Evolutionary conservation across 768 basidiomycete genomes (phyloP).

Genomic region (Panaeolus cyanescens): DNA sequence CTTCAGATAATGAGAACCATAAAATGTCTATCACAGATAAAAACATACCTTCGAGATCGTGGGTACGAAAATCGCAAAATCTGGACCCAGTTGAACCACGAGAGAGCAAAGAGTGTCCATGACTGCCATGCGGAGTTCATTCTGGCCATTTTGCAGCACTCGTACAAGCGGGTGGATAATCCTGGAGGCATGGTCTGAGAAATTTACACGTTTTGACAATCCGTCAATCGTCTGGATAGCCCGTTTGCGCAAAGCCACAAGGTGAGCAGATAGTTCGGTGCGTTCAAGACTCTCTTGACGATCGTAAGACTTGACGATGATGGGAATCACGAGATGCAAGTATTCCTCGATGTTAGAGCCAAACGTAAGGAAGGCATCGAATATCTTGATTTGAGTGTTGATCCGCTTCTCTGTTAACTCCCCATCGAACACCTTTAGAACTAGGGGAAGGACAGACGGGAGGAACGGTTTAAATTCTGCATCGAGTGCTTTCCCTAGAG

Average conservation of each 20-base stretch:
- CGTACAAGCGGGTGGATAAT: conserved; percentile 95
- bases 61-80: conserved; percentile 97
- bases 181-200: conserved; percentile 95
- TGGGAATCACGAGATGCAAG: conserved; percentile 93
- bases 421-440: conserved; percentile 91
- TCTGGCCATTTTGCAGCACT: conserved; percentile 71
- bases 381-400: conserved; percentile 83
- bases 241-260: conserved; percentile 75
- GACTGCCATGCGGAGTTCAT: conserved; percentile 82
- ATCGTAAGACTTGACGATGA: conserved; percentile 91
- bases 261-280: conserved; percentile 50
- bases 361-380: conserved; percentile 94
- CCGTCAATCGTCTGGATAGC: conserved; percentile 93
- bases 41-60: conserved; percentile 86
- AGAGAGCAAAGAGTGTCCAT: conserved; percentile 94
- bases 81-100: conserved; percentile 90
- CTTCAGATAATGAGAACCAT: conserved; percentile 37
- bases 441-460: conserved; percentile 83
- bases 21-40: background rate
- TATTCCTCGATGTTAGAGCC: conserved; percentile 98
- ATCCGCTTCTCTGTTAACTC: conserved; percentile 80
- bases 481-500: conserved; percentile 90
- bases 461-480: conserved; percentile 98
- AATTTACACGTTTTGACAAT: conserved; percentile 90
- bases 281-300: conserved; percentile 80